Evolutionary conservation across 768 basidiomycete genomes (phyloP), one percentile per base, ranked within the genome.

Genomic region (Russula brevipes): DNA sequence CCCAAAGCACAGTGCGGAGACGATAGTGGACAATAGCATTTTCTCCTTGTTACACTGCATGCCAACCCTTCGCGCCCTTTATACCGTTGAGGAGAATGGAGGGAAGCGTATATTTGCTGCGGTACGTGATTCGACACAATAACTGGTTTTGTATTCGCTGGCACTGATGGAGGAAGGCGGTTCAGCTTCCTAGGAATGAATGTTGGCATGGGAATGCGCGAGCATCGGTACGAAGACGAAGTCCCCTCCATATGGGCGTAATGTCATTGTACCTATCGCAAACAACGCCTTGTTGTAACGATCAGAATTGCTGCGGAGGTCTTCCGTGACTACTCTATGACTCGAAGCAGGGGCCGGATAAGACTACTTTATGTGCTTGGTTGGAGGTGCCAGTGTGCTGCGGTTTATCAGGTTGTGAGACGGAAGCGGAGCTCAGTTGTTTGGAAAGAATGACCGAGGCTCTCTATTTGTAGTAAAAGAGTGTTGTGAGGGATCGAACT

Each of bases 161-260:
- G 56, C 46, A 49, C 4, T n/a, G 16, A 12, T 33, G 19, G 24
- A 7, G 16, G 3, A 50, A 30, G 7, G 44, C n/a, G 30, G 10
- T 9, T 6, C 52, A 30, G n/a, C 19, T n/a, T 36, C 38, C 19
- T 30, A 4, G 5, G 19, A 8, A 35, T 17, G 8, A 3, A 11
- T 17, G 44, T 54, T 54, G 52, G 44, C 44, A 60, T 53, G 44
- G 36, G 45, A 39, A 60, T 46, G 10, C 17, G 45, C 17, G 59
- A 54, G 44, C 16, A 47, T 54, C 44, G 42, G 49, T 16, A 44
- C 4, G 50, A 60, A 42, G 39, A 24, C 11, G 24, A 38, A 14
- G 4, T 14, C 5, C 53, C 31, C 12, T 16, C 33, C 7, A 8
- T 44, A 33, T 44, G 24, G 9, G 51, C n/a, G 17, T n/a, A 30